Percentiles rank a stretch among this genome's conserved stretches.
Evolutionary conservation across 345 rosid genomes (phyloP).

Genomic region (Draba incana): DNA sequence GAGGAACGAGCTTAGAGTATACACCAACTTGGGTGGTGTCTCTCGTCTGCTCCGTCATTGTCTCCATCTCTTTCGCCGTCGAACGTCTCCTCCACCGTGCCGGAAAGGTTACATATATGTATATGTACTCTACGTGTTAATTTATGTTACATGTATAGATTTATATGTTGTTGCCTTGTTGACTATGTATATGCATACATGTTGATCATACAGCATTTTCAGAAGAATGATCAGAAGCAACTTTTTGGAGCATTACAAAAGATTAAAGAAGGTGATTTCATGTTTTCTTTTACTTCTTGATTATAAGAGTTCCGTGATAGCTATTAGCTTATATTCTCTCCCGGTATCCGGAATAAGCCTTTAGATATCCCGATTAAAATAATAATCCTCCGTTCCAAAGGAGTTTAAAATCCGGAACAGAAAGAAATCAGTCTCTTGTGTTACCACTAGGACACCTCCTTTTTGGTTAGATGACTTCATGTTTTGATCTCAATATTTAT

Average conservation of each 20-base stretch:
- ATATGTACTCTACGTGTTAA: too few species aligned
- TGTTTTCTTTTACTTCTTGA: neutral
- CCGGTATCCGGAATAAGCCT: too few species aligned
- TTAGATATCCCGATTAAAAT: too few species aligned
- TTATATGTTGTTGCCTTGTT: neutral
- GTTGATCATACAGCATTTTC: conserved; percentile 33
- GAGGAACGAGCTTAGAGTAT: conserved; percentile 62
- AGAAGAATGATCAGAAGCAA: conserved; percentile 60
- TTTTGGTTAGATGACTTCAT: neutral
- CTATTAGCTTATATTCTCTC: too few species aligned
- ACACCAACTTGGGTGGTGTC: conserved; percentile 94
- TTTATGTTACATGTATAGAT: neutral
- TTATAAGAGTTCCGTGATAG: too few species aligned
- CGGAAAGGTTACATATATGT: conserved; percentile 61
- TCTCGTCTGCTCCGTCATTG: conserved; percentile 74
- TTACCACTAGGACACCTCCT: too few species aligned
- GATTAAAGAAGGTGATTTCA: conserved; percentile 74
- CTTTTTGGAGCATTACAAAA: conserved; percentile 78
- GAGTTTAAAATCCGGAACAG: too few species aligned
- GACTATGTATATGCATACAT: neutral
- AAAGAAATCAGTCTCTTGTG: too few species aligned
- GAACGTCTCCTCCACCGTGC: conserved; percentile 69
- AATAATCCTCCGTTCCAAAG: too few species aligned
- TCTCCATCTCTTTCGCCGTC: conserved; percentile 62
- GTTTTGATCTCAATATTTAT: neutral